Conservation (phyloP, 2,329 filamentous ascomycete species). For the Pseudopyrenochaeta lycopersici region DNA sequence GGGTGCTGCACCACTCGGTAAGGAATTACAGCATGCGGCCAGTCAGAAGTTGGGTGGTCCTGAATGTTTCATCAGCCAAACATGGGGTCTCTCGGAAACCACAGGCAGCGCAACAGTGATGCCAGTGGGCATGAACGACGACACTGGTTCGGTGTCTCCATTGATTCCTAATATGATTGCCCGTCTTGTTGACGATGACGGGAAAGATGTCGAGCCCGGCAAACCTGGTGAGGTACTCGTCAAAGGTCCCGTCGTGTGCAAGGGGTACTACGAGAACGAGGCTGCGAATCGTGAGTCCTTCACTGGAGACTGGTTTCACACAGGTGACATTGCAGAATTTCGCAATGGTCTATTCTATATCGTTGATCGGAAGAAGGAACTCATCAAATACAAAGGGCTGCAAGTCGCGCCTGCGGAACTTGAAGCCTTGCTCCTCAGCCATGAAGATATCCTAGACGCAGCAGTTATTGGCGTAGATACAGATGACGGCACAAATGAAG, state of each 20-base stretch:
- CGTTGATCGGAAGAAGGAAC: constrained; percentile 54
- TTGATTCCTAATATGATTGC: constrained; percentile 52
- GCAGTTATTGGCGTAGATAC: constrained; percentile 56
- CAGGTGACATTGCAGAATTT: constrained; percentile 50
- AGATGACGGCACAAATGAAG: constrained; percentile 49
- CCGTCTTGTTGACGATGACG: constrained; percentile 47
- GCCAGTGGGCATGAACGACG: constrained; percentile 52
- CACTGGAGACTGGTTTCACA: constrained; percentile 48
- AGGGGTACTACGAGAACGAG: constrained; percentile 49
- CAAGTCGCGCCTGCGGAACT: constrained; percentile 61
- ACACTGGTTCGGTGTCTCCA: constrained; percentile 58
- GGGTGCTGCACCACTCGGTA: constrained; percentile 67
- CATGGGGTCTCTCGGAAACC: constrained; percentile 68
- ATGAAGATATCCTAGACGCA: constrained; percentile 54
- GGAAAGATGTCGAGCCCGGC: constrained; percentile 41
- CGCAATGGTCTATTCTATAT: constrained; percentile 52
- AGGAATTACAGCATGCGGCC: constrained; percentile 62
- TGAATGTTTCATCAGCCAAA: constrained; percentile 58
- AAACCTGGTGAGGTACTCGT: constrained; percentile 45
- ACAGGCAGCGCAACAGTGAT: constrained; percentile 58
- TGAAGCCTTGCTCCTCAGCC: constrained; percentile 54
- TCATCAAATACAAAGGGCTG: constrained; percentile 61
- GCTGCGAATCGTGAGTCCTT: constrained; percentile 41
- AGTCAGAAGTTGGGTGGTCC: constrained; percentile 60
- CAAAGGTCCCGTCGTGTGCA: constrained; percentile 48